Conservation (phyloP, 805 yeast genomes). For the Kodamaea laetipori region DNA sequence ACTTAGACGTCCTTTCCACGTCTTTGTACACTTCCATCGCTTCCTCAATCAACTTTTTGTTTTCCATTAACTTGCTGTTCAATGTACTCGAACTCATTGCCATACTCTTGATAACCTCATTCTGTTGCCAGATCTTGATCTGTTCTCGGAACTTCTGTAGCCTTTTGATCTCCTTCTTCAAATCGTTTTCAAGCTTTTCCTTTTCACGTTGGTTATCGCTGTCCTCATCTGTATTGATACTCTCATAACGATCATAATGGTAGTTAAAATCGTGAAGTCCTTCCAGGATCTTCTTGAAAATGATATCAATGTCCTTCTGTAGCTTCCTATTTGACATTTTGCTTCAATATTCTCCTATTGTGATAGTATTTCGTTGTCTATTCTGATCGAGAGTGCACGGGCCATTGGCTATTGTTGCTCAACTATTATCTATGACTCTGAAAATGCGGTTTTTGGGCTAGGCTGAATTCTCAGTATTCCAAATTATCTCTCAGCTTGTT, state of each 20-base stretch:
- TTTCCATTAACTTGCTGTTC: conserved; percentile 33
- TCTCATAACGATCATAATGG: conserved; percentile 45
- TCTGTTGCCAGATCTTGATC: conserved; percentile 48
- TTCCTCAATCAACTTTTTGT: conserved; percentile 43
- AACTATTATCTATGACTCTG: no score
- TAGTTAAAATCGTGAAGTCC: conserved; percentile 48
- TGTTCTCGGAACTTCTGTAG: conserved; percentile 49
- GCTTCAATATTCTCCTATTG: neutral
- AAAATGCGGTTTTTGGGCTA: no score
- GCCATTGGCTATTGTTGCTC: no score
- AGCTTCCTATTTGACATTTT: conserved; percentile 9
- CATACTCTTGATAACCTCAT: conserved; percentile 21
- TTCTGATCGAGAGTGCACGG: no score
- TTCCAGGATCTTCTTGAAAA: conserved; percentile 47
- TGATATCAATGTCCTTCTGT: conserved; percentile 21
- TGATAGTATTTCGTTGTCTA: no score
- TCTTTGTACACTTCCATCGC: conserved; percentile 50
- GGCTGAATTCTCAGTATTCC: no score
- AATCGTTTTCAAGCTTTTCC: conserved; percentile 44
- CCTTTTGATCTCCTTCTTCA: conserved; percentile 48
- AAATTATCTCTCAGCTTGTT: no score
- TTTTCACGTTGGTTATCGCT: conserved; percentile 48
- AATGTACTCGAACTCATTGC: conserved; percentile 15
- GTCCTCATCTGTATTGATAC: conserved; percentile 30
- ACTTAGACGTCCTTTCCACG: conserved; percentile 44